Base-by-base conservation (phyloP, 148 eudicot genomes). In the Silene uniflora region DNA sequence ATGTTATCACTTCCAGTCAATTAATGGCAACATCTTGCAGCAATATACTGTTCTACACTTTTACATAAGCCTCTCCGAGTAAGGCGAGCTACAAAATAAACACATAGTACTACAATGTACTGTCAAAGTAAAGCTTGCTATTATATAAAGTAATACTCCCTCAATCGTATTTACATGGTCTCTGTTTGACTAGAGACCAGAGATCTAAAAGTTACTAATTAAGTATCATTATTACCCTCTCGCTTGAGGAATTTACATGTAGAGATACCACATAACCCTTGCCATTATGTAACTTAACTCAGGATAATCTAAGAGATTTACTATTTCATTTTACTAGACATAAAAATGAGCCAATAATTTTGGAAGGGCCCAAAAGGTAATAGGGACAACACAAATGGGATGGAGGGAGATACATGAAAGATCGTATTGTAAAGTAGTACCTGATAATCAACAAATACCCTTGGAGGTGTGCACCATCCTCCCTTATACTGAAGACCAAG, bases 381-480 rank as follows among this genome's bases (percentile, higher is more conserved):
- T 7, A 39, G 44, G 10, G 17, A 52, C 56, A 52, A 52, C 17
- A 52, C 0, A 52, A 3, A 52, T 52, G 16, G 17, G 14, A 13
- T 52, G 56, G 17, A 52, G 56, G 17, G 56, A 39, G 10, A 39
- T 39, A 63, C 1, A 35, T 66, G 2, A 68, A 71, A 62, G 32
- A 69, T 19, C 66, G 52, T 59, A 42, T 25, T 35, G 55, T 27
- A 29, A 71, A 69, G 17, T 35, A 62, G 69, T 87, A 96, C 99
- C 98, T 96, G 98, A 82, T 91, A 89, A 84, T 96, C 98, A 35
- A 91, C 91, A 77, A 92, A 91, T 46, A 96, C 92, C 81, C 99
- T 81, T 22, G 98, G 99, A 83, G 99, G 98, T 69, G 99, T 96
- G 81, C 99, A 96, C 99, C 99, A 96, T 65, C 91, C 93, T 74